Evolutionary conservation across 179 eudicot genomes (phyloP), one percentile per base, ranked within the genome.

Genomic region (Gypsophila paniculata): DNA sequence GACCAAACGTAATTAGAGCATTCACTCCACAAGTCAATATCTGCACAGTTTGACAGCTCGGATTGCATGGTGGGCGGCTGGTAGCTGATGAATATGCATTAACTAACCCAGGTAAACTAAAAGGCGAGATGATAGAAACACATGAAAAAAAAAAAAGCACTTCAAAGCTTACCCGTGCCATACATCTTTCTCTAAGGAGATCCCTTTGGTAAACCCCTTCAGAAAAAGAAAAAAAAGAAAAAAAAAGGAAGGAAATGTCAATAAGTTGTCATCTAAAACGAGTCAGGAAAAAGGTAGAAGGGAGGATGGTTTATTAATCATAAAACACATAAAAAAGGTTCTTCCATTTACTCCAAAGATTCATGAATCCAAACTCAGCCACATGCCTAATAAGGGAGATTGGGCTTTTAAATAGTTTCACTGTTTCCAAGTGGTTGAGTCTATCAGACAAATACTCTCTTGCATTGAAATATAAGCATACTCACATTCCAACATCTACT

Each of bases 201-300:
- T 94, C 86, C 89, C 97, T 80, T 94, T 94, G 17, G 99, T 94
- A 72, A 94, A 94, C 61, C 99, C 99, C 99, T 94, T 58, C 75
- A 82, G n/a, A 69, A 74, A 65, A 72, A 38, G 68, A 71, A 73
- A 52, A 10, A 34, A 77, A 53, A n/a, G n/a, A n/a, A n/a, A n/a
- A n/a, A n/a, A n/a, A n/a, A n/a, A n/a, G n/a, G n/a, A n/a, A n/a
- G n/a, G 26, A 51, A 69, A 60, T 53, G 38, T 75, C 59, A 75
- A 39, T 49, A 51, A 52, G 25, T 26, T 51, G 60, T 72, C 46
- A 58, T 39, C 54, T 15, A 59, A 58, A 19, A 22, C 32, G 46
- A 63, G 61, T 42, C 38, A 44, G 9, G 15, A 5, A 19, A 52
- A 46, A 15, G 21, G 48, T 12, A 3, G 22, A 38, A 19, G 26